Conservation (phyloP, 352 stramenopile species). For the Elongisporangium anandrum region DNA sequence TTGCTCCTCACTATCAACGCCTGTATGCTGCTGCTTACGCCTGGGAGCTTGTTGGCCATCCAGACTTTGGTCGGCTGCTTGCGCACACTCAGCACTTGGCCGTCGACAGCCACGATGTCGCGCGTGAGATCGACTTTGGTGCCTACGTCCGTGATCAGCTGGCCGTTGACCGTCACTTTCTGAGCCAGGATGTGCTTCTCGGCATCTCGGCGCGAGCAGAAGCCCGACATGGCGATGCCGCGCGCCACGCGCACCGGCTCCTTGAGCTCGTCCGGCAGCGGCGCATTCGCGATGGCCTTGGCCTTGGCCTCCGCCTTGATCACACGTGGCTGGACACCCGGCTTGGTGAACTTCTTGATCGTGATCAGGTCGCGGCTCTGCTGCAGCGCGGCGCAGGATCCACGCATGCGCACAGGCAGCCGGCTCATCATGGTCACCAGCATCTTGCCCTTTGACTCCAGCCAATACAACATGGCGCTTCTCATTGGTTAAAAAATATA, state of each 20-base stretch:
- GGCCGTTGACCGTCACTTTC: conserved; percentile 76
- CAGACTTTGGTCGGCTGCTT: conserved; percentile 60
- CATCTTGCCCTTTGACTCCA: too few relatives aligned
- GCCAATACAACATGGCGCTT: too few relatives aligned
- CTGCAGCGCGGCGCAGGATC: conserved; percentile 2
- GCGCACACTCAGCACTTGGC: conserved; percentile 30
- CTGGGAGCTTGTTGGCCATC: conserved; percentile 85
- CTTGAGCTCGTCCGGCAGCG: neutral
- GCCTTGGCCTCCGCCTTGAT: conserved; percentile 7
- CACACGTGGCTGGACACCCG: conserved; percentile 2
- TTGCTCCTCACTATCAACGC: neutral
- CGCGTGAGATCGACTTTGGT: conserved; percentile 46
- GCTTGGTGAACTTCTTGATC: conserved; percentile 41
- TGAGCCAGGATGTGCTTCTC: conserved; percentile 75
- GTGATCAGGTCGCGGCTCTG: conserved; percentile 29
- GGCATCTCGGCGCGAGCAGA: conserved; percentile 80
- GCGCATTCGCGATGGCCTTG: conserved; percentile 1
- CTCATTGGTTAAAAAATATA: too few relatives aligned
- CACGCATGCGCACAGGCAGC: too few relatives aligned
- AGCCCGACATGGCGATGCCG: conserved; percentile 72
- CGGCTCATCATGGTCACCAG: too few relatives aligned
- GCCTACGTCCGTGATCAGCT: conserved; percentile 46
- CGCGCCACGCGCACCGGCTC: conserved; percentile 66
- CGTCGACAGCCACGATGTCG: conserved; percentile 59
- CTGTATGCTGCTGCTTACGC: conserved; percentile 33